Evolutionary conservation across 2,329 filamentous ascomycete genomes (phyloP).

Genomic region (Hymenoscyphus albidus): DNA sequence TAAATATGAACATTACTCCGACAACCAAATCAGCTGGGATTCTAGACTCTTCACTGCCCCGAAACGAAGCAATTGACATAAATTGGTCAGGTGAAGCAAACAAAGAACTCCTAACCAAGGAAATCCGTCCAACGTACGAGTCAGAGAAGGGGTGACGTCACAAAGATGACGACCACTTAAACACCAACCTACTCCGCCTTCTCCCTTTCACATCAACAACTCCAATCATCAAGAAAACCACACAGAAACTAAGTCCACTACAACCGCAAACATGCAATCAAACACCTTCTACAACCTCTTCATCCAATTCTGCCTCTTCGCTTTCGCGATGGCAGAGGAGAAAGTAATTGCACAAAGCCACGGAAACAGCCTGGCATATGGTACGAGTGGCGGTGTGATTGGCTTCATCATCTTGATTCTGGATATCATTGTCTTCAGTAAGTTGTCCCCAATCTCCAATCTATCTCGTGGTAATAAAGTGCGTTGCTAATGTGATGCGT

Average conservation of each 20-base stretch:
- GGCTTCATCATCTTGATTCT: conserved; percentile 59
- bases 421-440: conserved; percentile 61
- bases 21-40: not conserved
- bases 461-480: not conserved
- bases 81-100: not conserved
- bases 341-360: conserved; percentile 37
- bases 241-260: not conserved
- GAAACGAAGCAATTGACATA: not conserved
- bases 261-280: conserved; percentile 1
- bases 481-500: not conserved
- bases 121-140: not conserved
- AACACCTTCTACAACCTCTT: conserved; percentile 39
- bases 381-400: conserved; percentile 57
- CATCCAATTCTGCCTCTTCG: conserved; percentile 50
- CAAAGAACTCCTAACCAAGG: not conserved
- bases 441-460: conserved; percentile 29
- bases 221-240: not conserved
- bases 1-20: no score
- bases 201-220: not conserved
- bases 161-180: not conserved
- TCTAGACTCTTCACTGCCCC: not conserved
- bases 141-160: not conserved
- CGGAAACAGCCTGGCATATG: conserved; percentile 52
- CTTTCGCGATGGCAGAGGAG: conserved; percentile 43
- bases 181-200: not conserved